Conservation (phyloP, 2,329 filamentous ascomycete genomes). For the Pestalotiopsis sp. region DNA sequence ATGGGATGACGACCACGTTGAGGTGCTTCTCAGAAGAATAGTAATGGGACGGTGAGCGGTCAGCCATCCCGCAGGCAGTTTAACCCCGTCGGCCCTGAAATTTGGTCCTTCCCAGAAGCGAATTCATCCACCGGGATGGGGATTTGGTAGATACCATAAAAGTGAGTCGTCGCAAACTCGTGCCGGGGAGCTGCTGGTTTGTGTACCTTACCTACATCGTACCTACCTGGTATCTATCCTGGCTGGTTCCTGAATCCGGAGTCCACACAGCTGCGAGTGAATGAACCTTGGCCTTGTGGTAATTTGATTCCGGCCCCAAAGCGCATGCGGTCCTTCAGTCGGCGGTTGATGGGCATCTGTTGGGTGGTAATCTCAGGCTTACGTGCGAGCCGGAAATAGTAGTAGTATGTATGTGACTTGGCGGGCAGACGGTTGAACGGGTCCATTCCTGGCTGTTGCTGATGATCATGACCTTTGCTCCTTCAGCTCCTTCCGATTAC, state of each 20-base stretch:
- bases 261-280: neutral
- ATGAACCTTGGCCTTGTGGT: neutral
- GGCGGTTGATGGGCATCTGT: neutral
- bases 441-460: neutral
- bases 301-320: neutral
- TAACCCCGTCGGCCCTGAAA: neutral
- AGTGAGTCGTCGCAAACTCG: neutral
- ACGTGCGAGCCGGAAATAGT: conserved; percentile 2
- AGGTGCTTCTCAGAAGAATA: neutral
- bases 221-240: neutral
- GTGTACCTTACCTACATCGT: neutral
- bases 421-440: neutral
- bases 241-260: neutral
- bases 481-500: conserved; percentile 4
- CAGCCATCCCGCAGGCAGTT: conserved; percentile 1
- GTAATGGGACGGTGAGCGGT: neutral
- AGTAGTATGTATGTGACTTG: neutral
- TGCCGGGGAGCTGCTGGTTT: neutral
- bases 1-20: neutral
- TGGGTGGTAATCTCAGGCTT: neutral
- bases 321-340: neutral
- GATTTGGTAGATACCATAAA: neutral
- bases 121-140: neutral
- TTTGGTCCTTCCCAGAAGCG: neutral
- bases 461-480: neutral